Evolutionary conservation across 1,284 basidiomycete genomes (phyloP).

Genomic region (Leccinum griseonigrum): DNA sequence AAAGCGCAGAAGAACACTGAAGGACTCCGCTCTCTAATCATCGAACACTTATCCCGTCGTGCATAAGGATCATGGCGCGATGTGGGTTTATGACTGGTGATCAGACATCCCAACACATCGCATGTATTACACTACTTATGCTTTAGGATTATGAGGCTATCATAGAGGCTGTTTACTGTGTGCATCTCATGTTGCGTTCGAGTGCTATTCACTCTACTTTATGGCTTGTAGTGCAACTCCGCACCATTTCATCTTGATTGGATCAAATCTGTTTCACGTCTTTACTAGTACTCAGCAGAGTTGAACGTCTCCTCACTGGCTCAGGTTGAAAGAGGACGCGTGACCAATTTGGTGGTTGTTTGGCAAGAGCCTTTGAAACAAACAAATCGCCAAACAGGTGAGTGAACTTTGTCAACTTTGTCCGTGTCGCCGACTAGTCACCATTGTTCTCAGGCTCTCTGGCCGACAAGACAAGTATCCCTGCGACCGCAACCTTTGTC

Average conservation of each 20-base stretch:
- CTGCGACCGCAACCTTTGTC: no score
- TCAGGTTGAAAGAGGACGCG: no score
- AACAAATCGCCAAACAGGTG: slow-evolving; percentile 4
- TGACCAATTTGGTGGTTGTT: slow-evolving; percentile 2
- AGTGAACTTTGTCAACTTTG: neutral
- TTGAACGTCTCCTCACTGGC: no score
- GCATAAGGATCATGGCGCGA: neutral
- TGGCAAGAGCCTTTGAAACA: slow-evolving; percentile 10
- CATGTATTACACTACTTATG: neutral
- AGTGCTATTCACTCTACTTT: neutral
- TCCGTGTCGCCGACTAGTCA: no score
- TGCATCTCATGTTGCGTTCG: neutral
- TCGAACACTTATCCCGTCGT: slow-evolving; percentile 9
- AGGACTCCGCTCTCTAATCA: slow-evolving; percentile 21
- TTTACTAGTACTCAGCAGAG: no score
- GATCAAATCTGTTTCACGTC: neutral
- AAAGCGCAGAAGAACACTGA: slow-evolving; percentile 22
- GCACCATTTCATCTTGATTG: neutral
- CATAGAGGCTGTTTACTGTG: neutral
- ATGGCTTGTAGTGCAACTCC: neutral
- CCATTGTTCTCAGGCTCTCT: no score
- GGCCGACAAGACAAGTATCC: no score
- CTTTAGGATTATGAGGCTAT: neutral
- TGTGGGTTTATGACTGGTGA: neutral
- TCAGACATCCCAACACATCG: neutral